Base-by-base conservation (phyloP, 2,329 filamentous ascomycete genomes). In the Aspergillus intermedius region DNA sequence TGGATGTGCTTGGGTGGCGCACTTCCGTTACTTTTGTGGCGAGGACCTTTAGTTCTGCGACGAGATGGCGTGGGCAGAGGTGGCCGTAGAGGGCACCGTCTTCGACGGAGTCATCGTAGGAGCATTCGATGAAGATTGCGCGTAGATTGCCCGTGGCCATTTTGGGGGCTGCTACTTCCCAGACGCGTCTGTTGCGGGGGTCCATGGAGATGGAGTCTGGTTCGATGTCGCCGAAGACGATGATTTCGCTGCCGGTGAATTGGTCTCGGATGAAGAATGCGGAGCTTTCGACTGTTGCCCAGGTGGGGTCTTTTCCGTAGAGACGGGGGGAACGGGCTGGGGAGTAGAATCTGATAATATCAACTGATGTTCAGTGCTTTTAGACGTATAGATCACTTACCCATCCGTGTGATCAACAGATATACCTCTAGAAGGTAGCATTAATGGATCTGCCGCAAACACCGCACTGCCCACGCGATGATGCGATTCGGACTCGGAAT, bases 221-320 rank as follows among this genome's bases (percentile, higher is more conserved):
- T 63, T 98, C 93, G 34, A 97, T 88, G 57, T 98, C 93, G 15
- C 93, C 93, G 64, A 96, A 97, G 44, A 98, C 87, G 51, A 98
- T 80, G 2, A 97, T 81, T 68, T 98, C 91, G 28, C 79, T 79
- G 1, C 81, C 79, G 0, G 82, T 86, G 1, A 72, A 65, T 30
- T 84, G 75, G 51, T 93, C 87, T 34, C 88, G 86, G 55, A 98
- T 87, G 68, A 98, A 97, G 69, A 91, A 97, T 0, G 89, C 91
- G 15, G 90, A 93, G 54, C 88, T 95, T 65, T 96, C 89, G 51
- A 67, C 71, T 22, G 57, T 67, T 50, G 62, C 60, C 50, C 55
- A 52, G 6, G 37, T 51, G 44, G 49, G 47, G n/a, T 30, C 60
- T 46, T 60, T 62, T 17, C 39, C 21, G 2, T 50, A 41, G 22